Evolutionary conservation across 2,329 filamentous ascomycete genomes (phyloP), one percentile per base, ranked within the genome.

Genomic region (Passalora sequoiae): DNA sequence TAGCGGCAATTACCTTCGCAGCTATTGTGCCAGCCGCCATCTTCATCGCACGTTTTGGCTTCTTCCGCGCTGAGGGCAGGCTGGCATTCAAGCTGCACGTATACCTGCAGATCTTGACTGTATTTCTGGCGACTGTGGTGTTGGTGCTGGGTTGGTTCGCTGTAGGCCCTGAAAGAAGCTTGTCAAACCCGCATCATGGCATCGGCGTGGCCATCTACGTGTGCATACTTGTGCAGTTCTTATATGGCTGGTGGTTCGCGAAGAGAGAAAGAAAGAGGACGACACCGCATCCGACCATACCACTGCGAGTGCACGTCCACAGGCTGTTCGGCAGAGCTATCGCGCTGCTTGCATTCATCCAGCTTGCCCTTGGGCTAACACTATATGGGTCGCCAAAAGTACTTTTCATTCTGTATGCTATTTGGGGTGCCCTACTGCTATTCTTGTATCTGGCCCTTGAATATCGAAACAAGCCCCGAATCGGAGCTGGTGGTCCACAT

Each of bases 351-450:
- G 92, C 87, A 0, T 81, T 97, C 53, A 77, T 83, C 3, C 92
- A 98, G 62, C 80, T 98, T 8, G 85, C 92, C 0, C 74, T 98
- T 1, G 92, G 92, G 0, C 73, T 98, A 35, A 89, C 89, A 0
- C 73, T 98, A 1, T 98, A 96, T 59, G 92, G 92, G 4, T 95
- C 89, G 21, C 91, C 92, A 4, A 80, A 84, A 58, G 78, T 77
- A 27, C 75, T 89, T 3, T 98, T 97, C 63, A 81, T 98, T 40
- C 71, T 97, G 3, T 98, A 85, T 60, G 77, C 89, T 0, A 51
- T 97, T 1, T 91, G 84, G 73, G 83, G 84, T 63, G 78, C 80
- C 20, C 73, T 85, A 13, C 69, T 96, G 24, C 55, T 96, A 12
- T 58, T 89, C 2, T 52, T 80, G 10, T 96, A 89, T 66, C 94